phyloP scores from a whole-genome alignment of 1,284 basidiomycete genomes.

The Ustilago loliicola region DNA sequence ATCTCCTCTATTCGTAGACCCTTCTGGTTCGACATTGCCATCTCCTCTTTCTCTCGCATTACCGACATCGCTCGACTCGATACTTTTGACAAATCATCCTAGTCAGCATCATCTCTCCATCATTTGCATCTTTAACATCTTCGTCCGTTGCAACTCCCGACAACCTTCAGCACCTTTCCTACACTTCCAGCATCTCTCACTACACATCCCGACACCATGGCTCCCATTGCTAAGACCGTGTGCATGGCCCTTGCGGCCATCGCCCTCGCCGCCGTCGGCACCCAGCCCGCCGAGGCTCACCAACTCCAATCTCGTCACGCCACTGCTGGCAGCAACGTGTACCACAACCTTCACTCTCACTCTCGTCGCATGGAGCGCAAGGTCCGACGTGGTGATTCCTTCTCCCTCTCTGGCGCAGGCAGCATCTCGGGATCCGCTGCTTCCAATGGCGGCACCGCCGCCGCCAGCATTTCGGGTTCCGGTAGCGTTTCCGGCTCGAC shows the following conservation, averaged over 20 bases:
- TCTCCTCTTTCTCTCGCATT: background rate
- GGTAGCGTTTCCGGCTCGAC: conserved; percentile 35
- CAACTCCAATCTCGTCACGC: conserved; percentile 49
- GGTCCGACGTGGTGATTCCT: conserved; percentile 42
- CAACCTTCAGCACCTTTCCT: conserved; percentile 3
- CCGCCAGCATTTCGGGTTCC: conserved; percentile 27
- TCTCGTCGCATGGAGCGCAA: conserved; percentile 55
- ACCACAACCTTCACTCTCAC: conserved; percentile 54
- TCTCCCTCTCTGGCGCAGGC: conserved; percentile 32
- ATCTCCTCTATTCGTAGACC: background rate
- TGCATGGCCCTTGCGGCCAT: conserved; percentile 52
- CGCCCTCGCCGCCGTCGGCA: conserved; percentile 41
- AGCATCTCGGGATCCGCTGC: conserved; percentile 18
- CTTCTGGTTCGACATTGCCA: conserved; percentile 25
- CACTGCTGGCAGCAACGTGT: conserved; percentile 54
- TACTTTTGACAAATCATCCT: conserved; percentile 34
- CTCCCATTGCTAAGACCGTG: conserved; percentile 55
- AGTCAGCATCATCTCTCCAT: conserved; percentile 5
- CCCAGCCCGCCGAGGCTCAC: conserved; percentile 43
- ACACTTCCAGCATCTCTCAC: conserved; percentile 7
- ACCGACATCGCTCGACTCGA: conserved; percentile 10
- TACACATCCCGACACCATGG: conserved; percentile 34
- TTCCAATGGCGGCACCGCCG: conserved; percentile 13
- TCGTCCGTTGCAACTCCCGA: background rate
- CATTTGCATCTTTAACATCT: conserved; percentile 8